These are phyloP conservation scores for Aspergillus hancockii DNA, from an alignment of 495 filamentous ascomycete species.

Conservation along the genomic window DNA sequence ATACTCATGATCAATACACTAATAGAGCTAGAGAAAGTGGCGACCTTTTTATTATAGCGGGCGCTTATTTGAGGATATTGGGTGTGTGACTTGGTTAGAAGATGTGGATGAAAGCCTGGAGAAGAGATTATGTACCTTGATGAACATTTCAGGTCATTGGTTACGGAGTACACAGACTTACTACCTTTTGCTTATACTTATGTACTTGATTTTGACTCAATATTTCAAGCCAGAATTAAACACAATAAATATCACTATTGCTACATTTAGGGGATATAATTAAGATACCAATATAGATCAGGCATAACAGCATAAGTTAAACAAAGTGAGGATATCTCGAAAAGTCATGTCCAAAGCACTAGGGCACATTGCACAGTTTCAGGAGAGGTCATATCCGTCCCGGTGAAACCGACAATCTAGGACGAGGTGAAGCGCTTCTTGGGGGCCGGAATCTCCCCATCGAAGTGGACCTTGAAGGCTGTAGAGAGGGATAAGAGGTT, in stretches of 20 bases:
- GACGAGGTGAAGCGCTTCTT: constrained; percentile 15
- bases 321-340: not conserved
- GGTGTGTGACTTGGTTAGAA: no score
- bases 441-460: constrained; percentile 37
- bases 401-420: not conserved
- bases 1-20: not conserved
- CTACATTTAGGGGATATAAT: not conserved
- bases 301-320: not conserved
- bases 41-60: no score
- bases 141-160: no score
- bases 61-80: no score
- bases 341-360: not conserved
- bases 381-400: not conserved
- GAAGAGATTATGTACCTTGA: no score
- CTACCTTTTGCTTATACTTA: no score
- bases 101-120: no score
- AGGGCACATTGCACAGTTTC: not conserved
- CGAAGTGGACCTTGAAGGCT: constrained; percentile 47
- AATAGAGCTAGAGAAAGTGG: not conserved
- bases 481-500: constrained; percentile 9
- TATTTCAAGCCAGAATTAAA: no score
- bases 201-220: not conserved
- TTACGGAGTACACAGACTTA: no score
- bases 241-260: not conserved
- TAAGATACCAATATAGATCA: not conserved